Evolutionary conservation across 2,329 filamentous ascomycete genomes (phyloP), one percentile per base, ranked within the genome.

Genomic region (Ascochyta pisi): DNA sequence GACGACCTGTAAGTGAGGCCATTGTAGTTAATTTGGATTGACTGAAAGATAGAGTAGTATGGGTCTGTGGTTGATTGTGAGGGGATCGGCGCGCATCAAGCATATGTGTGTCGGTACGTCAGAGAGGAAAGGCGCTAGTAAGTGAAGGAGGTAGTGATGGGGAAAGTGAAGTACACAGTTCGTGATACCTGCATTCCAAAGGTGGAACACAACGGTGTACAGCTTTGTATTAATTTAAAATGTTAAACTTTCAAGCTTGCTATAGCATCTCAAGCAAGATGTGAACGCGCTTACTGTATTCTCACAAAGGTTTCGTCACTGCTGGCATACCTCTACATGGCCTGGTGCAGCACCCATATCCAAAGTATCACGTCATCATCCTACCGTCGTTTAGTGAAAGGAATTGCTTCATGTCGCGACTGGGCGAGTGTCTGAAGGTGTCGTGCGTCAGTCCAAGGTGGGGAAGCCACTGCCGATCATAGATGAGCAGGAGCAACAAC

Each of bases 21-120:
- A 60, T 61, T 22, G 46, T 52, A 27, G n/a, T 31, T 43, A 12
- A 22, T 22, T 8, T 19, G 7, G n/a, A 19, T 2, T 19, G 7
- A 8, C 10, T 35, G 33, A 15, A 35, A 10, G n/a, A 7, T n/a
- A 6, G 16, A 35, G 15, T 35, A 6, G 33, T 16, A 6, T 16
- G 6, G 5, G n/a, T 16, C 9, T 8, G 33, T 35, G 33, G 33
- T 16, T 31, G 12, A 5, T 15, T 13, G n/a, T 49, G 37, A 31
- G 35, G 16, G 15, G 35, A 9, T 34, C 40, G 33, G 40, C 4
- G 10, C 13, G 4, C 10, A 13, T 42, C 24, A 29, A 23, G 5
- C 12, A 23, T 43, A 34, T 41, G 34, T 33, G 27, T 41, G 4
- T 7, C 9, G 15, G 16, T 33, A n/a, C 23, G 12, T 24, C 35